Base-by-base conservation (phyloP, 169 alveolate species). In the Theileria parva region DNA sequence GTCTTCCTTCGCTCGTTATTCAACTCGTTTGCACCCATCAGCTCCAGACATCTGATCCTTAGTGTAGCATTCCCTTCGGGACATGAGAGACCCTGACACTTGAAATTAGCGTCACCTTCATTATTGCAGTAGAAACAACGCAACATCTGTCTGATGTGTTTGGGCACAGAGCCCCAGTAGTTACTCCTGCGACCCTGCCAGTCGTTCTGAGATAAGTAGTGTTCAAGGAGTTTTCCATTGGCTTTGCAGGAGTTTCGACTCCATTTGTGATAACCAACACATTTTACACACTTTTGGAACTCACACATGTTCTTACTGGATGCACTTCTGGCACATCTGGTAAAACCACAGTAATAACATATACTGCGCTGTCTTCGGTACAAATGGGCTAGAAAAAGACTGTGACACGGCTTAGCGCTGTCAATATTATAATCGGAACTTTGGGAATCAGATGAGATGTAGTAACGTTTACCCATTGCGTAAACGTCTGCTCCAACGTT, bases 331-430 rank as follows among this genome's bases (percentile, higher is more conserved):
- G 88, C 68, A 53, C 88, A 81, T 27, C 59, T 23, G 17, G 61
- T 2, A 77, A 66, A 67, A 13, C 88, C 88, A 59, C 88, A 81
- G 77, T 65, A 81, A 74, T 70, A 81, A 74, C 88, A 81, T 17
- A 81, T 74, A 15, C 79, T 59, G 27, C 85, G 80, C 34, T 81
- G 77, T 9, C 88, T 65, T 34, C 85, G 84, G 50, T 81, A 81
- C 60, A 81, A 34, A 39, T 76, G 84, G 27, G 88, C 83, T 32
- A 81, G 80, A 68, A 39, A 81, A n/a, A 44, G 44, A 70, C 32
- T 55, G 61, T 81, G 85, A 27, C 68, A 44, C 6, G 23, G 34
- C 4, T 25, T 9, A 28, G 34, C 17, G 6, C 12, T 65, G 30
- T 57, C 66, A 5, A 57, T 19, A 57, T 25, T 19, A 19, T 11